phyloP scores from a whole-genome alignment of 352 stramenopile genomes.

The Globisporangium cederbergense region DNA sequence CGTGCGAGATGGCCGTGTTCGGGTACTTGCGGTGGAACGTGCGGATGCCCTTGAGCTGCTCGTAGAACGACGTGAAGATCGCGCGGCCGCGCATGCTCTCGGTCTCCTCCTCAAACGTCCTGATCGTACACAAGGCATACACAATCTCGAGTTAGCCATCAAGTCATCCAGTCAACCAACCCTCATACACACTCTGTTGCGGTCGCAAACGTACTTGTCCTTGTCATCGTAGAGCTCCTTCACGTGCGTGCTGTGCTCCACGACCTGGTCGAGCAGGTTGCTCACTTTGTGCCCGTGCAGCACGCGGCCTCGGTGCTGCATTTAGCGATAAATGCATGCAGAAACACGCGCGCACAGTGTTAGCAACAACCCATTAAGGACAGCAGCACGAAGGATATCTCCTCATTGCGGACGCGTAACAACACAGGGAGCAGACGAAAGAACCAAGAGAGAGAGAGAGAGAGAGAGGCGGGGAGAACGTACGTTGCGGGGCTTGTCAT shows the following conservation, averaged over 20 bases:
- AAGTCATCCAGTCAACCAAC: not conserved
- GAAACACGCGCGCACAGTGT: not conserved
- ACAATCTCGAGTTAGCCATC: not conserved
- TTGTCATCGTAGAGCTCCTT: conserved; percentile 83
- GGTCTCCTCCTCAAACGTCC: conserved; percentile 74
- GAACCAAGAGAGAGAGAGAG: not conserved
- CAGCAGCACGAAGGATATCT: not conserved
- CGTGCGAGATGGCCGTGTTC: conserved; percentile 59
- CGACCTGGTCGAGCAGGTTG: conserved; percentile 70
- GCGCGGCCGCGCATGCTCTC: conserved; percentile 71
- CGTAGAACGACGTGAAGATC: conserved; percentile 88
- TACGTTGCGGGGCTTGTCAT: conserved; percentile 83
- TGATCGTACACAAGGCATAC: conserved; percentile 14
- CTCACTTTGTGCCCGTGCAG: conserved; percentile 84
- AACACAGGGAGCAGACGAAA: not conserved
- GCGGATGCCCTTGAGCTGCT: conserved; percentile 83
- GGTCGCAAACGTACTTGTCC: conserved; percentile 46
- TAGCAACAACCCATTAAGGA: not conserved
- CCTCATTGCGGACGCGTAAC: not conserved
- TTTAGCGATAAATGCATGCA: not conserved
- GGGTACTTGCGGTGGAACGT: conserved; percentile 85
- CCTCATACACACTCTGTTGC: not conserved
- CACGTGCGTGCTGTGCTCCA: conserved; percentile 61
- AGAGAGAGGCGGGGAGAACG: conserved; percentile 14
- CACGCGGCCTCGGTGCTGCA: conserved; percentile 71